phyloP scores from a whole-genome alignment of 345 rosid species.

The Erodium maritimum region DNA sequence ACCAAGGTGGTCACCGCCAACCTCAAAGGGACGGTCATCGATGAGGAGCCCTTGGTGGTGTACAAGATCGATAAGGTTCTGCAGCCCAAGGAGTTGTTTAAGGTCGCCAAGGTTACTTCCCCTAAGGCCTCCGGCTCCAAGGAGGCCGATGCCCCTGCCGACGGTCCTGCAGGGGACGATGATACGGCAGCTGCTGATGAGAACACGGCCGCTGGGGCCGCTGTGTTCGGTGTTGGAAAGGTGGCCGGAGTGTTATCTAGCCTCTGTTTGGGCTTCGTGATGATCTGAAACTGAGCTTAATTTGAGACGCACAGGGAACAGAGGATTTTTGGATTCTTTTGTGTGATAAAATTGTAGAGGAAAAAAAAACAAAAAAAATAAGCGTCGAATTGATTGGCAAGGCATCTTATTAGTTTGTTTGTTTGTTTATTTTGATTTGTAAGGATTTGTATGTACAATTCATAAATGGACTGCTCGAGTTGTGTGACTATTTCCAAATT shows the following conservation, averaged over 20 bases:
- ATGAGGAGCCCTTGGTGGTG: conserved; percentile 70
- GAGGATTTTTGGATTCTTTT: neutral
- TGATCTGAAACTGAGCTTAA: conserved; percentile 4
- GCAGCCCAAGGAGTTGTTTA: conserved; percentile 67
- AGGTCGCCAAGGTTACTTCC: conserved; percentile 37
- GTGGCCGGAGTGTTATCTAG: conserved; percentile 21
- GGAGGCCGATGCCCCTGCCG: conserved; percentile 31
- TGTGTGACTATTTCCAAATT: neutral
- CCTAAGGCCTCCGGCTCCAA: conserved; percentile 24
- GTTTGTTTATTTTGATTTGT: neutral
- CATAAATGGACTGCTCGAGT: neutral
- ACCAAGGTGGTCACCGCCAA: conserved; percentile 50
- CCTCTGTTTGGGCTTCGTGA: conserved; percentile 29
- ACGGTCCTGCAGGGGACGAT: conserved; percentile 9
- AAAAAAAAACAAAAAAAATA: too few relatives aligned
- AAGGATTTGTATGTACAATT: neutral
- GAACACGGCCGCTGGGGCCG: conserved; percentile 37
- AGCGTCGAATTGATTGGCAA: neutral
- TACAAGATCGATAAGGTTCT: conserved; percentile 59
- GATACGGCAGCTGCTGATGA: conserved; percentile 33
- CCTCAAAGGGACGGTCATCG: conserved; percentile 51
- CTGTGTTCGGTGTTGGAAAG: conserved; percentile 21
- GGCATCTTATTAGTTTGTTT: too few relatives aligned
- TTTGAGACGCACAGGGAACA: neutral
- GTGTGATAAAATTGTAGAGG: too few relatives aligned